Base-by-base conservation (phyloP, 2,329 filamentous ascomycete species). In the Penicillium thymicola region DNA sequence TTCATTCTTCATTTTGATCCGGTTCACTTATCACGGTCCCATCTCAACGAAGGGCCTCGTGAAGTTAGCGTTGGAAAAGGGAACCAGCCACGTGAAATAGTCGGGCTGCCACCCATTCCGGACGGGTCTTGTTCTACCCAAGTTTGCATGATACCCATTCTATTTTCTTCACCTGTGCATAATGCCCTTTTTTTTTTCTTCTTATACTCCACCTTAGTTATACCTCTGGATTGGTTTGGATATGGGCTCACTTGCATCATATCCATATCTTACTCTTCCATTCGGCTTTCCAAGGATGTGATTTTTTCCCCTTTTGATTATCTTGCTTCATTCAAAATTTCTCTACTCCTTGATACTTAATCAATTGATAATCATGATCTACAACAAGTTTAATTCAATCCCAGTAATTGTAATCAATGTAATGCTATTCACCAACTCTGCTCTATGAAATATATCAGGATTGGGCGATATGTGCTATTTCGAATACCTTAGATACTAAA, bases 81-180 rank as follows among this genome's bases (percentile, higher is more conserved):
- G 28, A 55, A 32, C 21, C 27, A 27, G 34, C 37, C 38, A 34
- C 30, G 37, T 21, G 11, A 21, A 37, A 27, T 21, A 32, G 5
- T 28, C 18, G 21, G n/a, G 48, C 34, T 41, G 27, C 47, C 13
- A 38, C 54, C 18, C 48, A 36, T 45, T 30, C 30, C 37, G 45
- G 36, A 41, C 46, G 38, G 41, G 36, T 46, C 53, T 25, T 55
- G 32, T 55, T 45, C 32, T 10, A 38, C 42, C 28, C 54, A 27
- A 54, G 30, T 51, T 46, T 52, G 34, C 54, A 55, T 52, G 54
- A 55, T 55, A 55, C 54, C 54, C 54, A 51, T 52, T 52, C 32
- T 32, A n/a, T 30, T 42, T 21, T 23, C 18, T 46, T 45, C 38
- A 6, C 16, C 11, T 51, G 51, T 42, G 28, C 30, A 54, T 51